Evolutionary conservation across 129 eudicot genomes (phyloP), one percentile per base, ranked within the genome.

Genomic region (Glebionis coronaria): DNA sequence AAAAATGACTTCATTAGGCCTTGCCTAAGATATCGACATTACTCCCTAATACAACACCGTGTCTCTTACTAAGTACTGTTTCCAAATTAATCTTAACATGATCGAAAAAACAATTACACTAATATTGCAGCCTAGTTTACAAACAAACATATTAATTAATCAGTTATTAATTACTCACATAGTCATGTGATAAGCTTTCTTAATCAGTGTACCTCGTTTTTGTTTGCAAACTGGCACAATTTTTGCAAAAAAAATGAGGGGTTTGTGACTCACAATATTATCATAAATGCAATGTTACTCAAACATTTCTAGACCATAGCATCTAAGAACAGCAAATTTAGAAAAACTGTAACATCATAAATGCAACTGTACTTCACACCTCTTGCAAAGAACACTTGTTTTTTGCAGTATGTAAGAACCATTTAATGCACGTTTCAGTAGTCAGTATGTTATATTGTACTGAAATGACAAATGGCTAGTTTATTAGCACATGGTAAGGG

Each of bases 271-370:
- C 15, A 47, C 31, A 5, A 9, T 9, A 46, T 4, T 20, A 64
- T 54, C 71, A 73, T 53, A 54, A 54, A 63, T 63, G 71, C 78
- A 73, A 44, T 55, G 3, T 14, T 52, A 35, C 52, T 52, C 53
- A 47, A n/a, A 51, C 20, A 51, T 9, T 53, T 52, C 8, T 52
- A 27, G 60, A 6, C 42, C 42, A 35, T 7, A 35, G 42, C 7
- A 35, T 35, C 42, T 35, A 35, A 35, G 42, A 35, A 35, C 7
- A 35, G 53, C 47, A 38, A 19, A 18, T 20, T 61, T 31, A 2
- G 61, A n/a, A 27, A 61, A 28, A 29, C 31, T 8, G 19, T 9
- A 46, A 13, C n/a, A 64, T 54, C 71, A 73, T 53, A 54, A 54
- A 63, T 63, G 71, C 78, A 64, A 54, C 38, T 12, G 44, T 52